Evolutionary conservation across 2,329 filamentous ascomycete genomes (phyloP).

Genomic region (Aureobasidium zeae): DNA sequence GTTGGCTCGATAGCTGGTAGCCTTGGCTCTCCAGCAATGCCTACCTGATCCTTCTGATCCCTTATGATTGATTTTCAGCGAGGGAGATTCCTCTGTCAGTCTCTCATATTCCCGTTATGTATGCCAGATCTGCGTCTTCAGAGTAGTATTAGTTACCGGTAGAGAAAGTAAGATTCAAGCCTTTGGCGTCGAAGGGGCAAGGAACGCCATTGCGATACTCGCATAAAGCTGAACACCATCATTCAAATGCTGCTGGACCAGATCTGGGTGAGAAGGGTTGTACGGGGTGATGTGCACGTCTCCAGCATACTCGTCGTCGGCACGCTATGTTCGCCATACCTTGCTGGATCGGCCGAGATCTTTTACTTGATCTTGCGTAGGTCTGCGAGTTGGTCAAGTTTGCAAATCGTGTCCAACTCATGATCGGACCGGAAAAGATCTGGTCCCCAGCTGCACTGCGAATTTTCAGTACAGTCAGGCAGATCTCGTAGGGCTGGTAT

Average conservation of each 20-base stretch:
- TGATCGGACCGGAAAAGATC: not conserved
- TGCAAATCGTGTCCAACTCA: not conserved
- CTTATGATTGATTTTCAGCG: too few species aligned
- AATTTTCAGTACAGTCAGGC: not conserved
- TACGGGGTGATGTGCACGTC: not conserved
- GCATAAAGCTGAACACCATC: not conserved
- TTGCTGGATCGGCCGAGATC: not conserved
- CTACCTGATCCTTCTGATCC: too few species aligned
- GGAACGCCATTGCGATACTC: slow-evolving; percentile 3
- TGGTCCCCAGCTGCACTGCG: not conserved
- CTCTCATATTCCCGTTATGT: too few species aligned
- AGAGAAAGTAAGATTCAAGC: not conserved
- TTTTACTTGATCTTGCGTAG: not conserved
- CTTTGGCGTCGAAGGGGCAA: not conserved
- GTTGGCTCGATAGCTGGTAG: too few species aligned
- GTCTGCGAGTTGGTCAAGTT: not conserved
- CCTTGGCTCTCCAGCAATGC: too few species aligned
- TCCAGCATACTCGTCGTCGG: not conserved
- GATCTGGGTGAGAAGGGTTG: not conserved
- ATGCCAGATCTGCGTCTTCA: too few species aligned
- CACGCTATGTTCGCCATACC: not conserved
- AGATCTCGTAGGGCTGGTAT: too few species aligned
- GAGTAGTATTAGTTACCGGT: not conserved
- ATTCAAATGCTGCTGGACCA: slow-evolving; percentile 2
- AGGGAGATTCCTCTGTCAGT: too few species aligned